A percentile compares a stretch with the other conserved stretches of the same genome.
Conservation (phyloP, 495 filamentous ascomycete genomes). For the Hypoxylon perforatum region DNA sequence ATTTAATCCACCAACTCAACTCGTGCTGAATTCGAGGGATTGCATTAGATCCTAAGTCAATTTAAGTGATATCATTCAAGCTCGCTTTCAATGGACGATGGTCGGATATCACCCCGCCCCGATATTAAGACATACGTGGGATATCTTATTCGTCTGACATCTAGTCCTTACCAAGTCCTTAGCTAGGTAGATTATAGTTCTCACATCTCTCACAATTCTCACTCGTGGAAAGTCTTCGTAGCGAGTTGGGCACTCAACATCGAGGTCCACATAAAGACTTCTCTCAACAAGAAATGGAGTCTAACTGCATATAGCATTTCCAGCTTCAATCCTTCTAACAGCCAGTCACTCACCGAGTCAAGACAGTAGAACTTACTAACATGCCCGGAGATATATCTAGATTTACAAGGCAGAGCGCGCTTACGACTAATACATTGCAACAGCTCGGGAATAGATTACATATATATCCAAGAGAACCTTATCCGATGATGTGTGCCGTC, state of each 20-base stretch:
- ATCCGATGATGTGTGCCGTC: background rate
- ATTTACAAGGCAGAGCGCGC: no score
- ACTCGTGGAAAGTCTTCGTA: background rate
- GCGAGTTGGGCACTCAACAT: background rate
- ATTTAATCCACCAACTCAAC: constrained; percentile 10
- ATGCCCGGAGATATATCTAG: no score
- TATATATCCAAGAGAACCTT: background rate
- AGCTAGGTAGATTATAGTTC: background rate
- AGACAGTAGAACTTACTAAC: no score
- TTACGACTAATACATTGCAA: no score
- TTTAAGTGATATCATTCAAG: constrained; percentile 13
- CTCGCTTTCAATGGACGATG: background rate
- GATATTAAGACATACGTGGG: background rate
- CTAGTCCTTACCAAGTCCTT: background rate
- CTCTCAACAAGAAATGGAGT: background rate
- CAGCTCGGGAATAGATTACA: background rate
- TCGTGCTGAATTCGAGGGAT: constrained; percentile 3
- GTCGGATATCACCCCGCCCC: constrained; percentile 8
- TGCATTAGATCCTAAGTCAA: constrained; percentile 2
- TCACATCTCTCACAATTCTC: no score
- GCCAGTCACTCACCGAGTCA: no score
- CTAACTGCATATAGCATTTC: no score
- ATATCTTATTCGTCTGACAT: constrained; percentile 3
- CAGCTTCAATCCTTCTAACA: no score
- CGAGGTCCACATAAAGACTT: background rate